phyloP scores from a whole-genome alignment of 78 protist species.

The Parvularia atlantis region DNA sequence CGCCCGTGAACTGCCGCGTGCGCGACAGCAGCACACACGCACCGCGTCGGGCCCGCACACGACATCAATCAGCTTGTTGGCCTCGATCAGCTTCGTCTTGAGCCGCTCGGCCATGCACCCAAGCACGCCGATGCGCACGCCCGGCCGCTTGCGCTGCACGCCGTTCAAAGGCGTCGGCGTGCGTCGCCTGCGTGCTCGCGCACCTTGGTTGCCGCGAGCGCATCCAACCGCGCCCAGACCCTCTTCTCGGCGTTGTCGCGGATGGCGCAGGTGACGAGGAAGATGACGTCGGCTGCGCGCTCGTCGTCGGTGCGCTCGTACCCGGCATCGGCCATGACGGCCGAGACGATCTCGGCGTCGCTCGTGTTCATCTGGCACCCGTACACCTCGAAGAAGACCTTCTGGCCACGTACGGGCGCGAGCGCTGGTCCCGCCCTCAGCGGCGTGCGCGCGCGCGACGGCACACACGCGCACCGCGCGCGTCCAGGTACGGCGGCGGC shows the following conservation, averaged over 20 bases:
- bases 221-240: constrained; percentile 62
- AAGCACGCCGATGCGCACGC: background rate
- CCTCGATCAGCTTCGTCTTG: constrained; percentile 52
- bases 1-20: background rate
- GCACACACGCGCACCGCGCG: no score
- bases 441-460: no score
- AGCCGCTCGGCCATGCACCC: constrained; percentile 91
- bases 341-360: constrained; percentile 69
- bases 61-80: constrained; percentile 45
- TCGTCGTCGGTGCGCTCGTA: constrained; percentile 23
- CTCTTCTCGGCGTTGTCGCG: constrained; percentile 79
- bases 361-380: constrained; percentile 89
- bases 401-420: no score
- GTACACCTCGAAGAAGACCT: constrained; percentile 56
- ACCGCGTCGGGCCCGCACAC: constrained; percentile 67
- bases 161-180: no score
- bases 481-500: no score
- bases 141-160: background rate
- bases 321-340: constrained; percentile 44
- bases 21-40: background rate
- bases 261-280: constrained; percentile 81
- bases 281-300: constrained; percentile 45
- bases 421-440: no score
- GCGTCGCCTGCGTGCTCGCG: no score
- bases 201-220: background rate